Base-by-base conservation (phyloP, 73 alveolate genomes). In the Tetrahymena elliotti region DNA sequence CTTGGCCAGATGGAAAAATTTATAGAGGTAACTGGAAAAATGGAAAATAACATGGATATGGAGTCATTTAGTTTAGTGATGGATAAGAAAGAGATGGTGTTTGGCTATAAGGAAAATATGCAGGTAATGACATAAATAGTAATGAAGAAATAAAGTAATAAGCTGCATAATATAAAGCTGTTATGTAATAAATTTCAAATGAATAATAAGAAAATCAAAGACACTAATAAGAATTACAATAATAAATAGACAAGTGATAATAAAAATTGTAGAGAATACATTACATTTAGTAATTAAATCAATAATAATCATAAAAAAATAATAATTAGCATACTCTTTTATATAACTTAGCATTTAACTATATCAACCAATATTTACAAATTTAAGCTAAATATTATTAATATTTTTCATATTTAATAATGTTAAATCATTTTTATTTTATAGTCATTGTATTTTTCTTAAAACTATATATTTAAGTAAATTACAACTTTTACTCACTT, bases 1-100 rank as follows among this genome's bases (percentile, higher is more conserved):
- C 95, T 16, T 94, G 96, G 96, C 95, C 93, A 1, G 95, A 94
- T 94, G 95, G 95, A 31, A 94, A 84, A 38, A 52, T 53, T 6
- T 94, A 94, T 38, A 38, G 38, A 27, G 96, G 96, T 33, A 52
- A 94, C 54, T 94, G 96, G 96, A 94, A 94, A 38, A 94, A 94
- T 41, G 96, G 96, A 11, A 84, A 94, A 93, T 84, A 94, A 33
- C 93, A 94, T 84, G 96, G 96, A 16, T 84, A 84, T 35, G 95
- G 96, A 68, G 88, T 68, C 36, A 68, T 68, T 68, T 68, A 68
- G 22, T 68, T 68, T 68, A 68, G 88, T 68, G 88, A 68, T 68
- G 88, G 88, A n/a, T 68, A 68, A 68, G 88, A 68, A 68, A 68
- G 88, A n/a, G 88, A 68, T 1, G 88, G 88, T 2, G 88, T 68